Conservation (phyloP, 2,329 filamentous ascomycete genomes). For the Ambrosiella xylebori region DNA sequence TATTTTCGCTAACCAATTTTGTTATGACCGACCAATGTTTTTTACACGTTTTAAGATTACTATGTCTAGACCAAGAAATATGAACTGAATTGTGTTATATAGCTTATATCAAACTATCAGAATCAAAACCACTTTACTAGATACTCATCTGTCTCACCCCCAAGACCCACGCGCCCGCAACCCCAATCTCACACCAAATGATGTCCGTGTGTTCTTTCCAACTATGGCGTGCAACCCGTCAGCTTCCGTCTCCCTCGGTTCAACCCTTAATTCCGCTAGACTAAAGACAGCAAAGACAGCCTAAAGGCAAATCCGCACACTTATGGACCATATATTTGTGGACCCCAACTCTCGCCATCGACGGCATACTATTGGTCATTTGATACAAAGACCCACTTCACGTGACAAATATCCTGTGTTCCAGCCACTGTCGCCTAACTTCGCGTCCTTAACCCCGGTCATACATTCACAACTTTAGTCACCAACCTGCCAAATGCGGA, state of each 20-base stretch:
- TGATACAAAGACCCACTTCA: constrained; percentile 1
- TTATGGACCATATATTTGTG: constrained; percentile 2
- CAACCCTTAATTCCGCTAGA: constrained; percentile 6
- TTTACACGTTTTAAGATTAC: too few relatives aligned
- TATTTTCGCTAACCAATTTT: too few relatives aligned
- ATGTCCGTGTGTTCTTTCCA: not conserved
- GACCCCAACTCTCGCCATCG: constrained; percentile 6
- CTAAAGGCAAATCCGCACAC: not conserved
- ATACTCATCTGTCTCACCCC: too few relatives aligned
- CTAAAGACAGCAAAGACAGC: not conserved
- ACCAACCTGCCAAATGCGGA: not conserved
- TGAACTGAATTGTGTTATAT: too few relatives aligned
- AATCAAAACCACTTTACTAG: too few relatives aligned
- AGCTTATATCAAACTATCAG: too few relatives aligned
- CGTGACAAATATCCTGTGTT: constrained; percentile 3
- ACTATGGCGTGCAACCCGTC: not conserved
- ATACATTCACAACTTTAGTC: not conserved
- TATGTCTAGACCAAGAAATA: too few relatives aligned
- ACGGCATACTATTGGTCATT: constrained; percentile 5
- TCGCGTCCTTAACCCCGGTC: not conserved
- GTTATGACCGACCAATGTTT: too few relatives aligned
- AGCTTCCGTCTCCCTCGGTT: not conserved
- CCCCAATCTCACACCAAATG: too few relatives aligned
- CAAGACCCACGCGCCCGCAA: too few relatives aligned
- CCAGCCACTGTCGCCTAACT: not conserved